Conservation (phyloP, 768 basidiomycete genomes). For the Postia placenta region DNA sequence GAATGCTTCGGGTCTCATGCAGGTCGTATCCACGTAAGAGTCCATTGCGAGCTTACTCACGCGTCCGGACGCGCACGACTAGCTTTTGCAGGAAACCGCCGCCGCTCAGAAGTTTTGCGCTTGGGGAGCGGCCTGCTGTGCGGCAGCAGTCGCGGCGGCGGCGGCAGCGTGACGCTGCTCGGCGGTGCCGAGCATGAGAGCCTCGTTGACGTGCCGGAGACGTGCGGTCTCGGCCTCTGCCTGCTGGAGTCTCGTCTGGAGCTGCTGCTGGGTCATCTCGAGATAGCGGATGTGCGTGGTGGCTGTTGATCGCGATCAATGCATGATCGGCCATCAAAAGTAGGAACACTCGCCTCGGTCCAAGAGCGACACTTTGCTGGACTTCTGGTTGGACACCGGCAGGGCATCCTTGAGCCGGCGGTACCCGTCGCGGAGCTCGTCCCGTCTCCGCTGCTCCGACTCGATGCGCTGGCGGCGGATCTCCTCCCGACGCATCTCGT, state of each 20-base stretch:
- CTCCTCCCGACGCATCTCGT: conserved; percentile 79
- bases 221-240: conserved; percentile 78
- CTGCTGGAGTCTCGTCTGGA: conserved; percentile 70
- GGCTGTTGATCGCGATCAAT: conserved; percentile 35
- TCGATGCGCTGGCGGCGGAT: conserved; percentile 91
- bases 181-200: conserved; percentile 80
- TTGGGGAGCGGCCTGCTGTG: conserved; percentile 25
- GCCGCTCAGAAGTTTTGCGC: conserved; percentile 36
- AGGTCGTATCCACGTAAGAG: conserved; percentile 19
- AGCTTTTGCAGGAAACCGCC: conserved; percentile 19
- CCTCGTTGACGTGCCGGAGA: conserved; percentile 81
- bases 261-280: conserved; percentile 70
- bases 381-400: conserved; percentile 87
- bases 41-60: conserved; percentile 20
- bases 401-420: conserved; percentile 86
- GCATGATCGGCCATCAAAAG: conserved; percentile 5
- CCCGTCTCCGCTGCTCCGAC: conserved; percentile 86
- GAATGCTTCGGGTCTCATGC: conserved; percentile 17
- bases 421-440: conserved; percentile 91
- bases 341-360: conserved; percentile 58
- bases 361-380: conserved; percentile 85
- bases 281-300: conserved; percentile 85
- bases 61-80: conserved; percentile 19
- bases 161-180: conserved; percentile 61
- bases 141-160: conserved; percentile 48